A percentile compares a stretch with the other conserved stretches of the same genome.
Evolutionary conservation across 2,329 filamentous ascomycete species (phyloP).

Genomic region (Camillea tinctor): DNA sequence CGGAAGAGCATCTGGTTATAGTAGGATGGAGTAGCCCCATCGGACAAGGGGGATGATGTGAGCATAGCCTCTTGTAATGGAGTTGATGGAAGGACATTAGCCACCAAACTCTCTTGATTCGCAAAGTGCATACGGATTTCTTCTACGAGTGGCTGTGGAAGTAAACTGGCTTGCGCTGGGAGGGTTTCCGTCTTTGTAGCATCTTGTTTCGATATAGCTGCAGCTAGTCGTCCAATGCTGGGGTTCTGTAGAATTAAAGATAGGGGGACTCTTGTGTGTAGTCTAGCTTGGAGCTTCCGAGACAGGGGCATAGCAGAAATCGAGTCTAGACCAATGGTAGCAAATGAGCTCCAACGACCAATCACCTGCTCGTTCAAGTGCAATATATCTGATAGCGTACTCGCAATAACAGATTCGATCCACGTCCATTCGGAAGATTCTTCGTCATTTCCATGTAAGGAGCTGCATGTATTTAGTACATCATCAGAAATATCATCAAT

Average conservation of each 20-base stretch:
- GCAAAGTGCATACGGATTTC: conserved; percentile 34
- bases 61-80: conserved; percentile 89
- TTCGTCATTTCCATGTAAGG: conserved; percentile 31
- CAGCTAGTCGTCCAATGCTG: conserved; percentile 61
- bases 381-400: conserved; percentile 52
- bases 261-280: conserved; percentile 56
- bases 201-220: conserved; percentile 23
- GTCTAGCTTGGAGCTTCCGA: conserved; percentile 48
- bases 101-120: conserved; percentile 37
- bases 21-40: conserved; percentile 53
- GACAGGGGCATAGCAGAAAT: conserved; percentile 75
- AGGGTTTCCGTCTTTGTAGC: not conserved
- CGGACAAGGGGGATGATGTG: conserved; percentile 43
- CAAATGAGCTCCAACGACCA: conserved; percentile 67
- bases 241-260: conserved; percentile 68
- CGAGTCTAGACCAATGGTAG: conserved; percentile 78
- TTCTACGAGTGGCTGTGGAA: conserved; percentile 27
- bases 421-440: conserved; percentile 46
- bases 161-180: conserved; percentile 10
- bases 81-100: conserved; percentile 73
- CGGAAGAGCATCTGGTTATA: conserved; percentile 70
- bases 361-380: conserved; percentile 47
- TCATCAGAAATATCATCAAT: conserved; percentile 47
- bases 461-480: conserved; percentile 40
- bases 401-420: conserved; percentile 56